Percentiles rank a stretch among this genome's conserved stretches.
These are phyloP conservation scores for Peronospora destructor DNA, from an alignment of 352 stramenopile species.

Conservation along the genomic window DNA sequence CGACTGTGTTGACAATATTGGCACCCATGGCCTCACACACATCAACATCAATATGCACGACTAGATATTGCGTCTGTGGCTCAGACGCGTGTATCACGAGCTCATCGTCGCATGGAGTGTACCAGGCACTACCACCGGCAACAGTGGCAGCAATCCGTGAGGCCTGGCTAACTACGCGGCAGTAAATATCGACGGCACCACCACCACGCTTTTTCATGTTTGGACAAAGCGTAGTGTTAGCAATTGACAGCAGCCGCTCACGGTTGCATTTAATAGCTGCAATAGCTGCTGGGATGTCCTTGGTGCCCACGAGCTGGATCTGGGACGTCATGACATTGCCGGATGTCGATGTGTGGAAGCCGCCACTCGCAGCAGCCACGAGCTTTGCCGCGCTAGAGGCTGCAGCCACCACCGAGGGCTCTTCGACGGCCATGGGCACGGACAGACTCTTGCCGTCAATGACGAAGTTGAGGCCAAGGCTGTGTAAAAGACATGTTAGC, in stretches of 20 bases:
- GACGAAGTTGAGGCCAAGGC: constrained; percentile 80
- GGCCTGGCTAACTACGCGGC: constrained; percentile 59
- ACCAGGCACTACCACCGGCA: constrained; percentile 38
- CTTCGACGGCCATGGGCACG: constrained; percentile 81
- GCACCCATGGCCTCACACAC: constrained; percentile 86
- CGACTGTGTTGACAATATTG: constrained; percentile 86
- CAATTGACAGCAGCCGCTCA: constrained; percentile 52
- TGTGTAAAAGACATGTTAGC: constrained; percentile 13
- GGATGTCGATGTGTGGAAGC: constrained; percentile 66
- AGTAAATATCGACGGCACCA: constrained; percentile 75
- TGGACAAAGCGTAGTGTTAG: constrained; percentile 70
- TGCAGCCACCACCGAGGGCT: constrained; percentile 78
- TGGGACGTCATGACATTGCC: constrained; percentile 86
- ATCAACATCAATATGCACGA: constrained; percentile 85
- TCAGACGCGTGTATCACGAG: constrained; percentile 39
- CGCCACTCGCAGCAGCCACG: constrained; percentile 57
- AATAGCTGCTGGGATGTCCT: constrained; percentile 51
- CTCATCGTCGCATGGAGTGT: constrained; percentile 49
- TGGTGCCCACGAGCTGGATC: constrained; percentile 71
- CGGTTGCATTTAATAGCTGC: constrained; percentile 44
- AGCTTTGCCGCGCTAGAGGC: constrained; percentile 81
- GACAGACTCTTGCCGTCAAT: constrained; percentile 73
- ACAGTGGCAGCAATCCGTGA: constrained; percentile 21
- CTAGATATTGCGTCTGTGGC: constrained; percentile 42
- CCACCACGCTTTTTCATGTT: constrained; percentile 85